Evolutionary conservation across 1,284 basidiomycete genomes (phyloP), one percentile per base, ranked within the genome.

Genomic region (Sphagnurus paluster): DNA sequence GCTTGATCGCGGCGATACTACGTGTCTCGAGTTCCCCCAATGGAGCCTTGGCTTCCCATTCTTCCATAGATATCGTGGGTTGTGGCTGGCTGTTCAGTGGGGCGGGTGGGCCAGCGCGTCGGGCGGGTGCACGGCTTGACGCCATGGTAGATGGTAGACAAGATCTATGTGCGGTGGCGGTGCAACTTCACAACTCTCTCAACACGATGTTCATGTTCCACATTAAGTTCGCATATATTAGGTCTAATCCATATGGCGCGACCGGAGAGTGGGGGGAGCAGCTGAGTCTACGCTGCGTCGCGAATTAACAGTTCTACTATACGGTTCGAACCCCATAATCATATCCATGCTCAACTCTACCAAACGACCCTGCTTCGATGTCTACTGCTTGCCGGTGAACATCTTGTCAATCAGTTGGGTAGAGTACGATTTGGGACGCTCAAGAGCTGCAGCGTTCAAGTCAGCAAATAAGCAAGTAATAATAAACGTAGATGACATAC

Each of bases 351-450:
- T n/a, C n/a, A n/a, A n/a, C n/a, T n/a, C n/a, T n/a, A n/a, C n/a
- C n/a, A n/a, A n/a, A n/a, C n/a, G n/a, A n/a, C n/a, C n/a, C n/a
- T n/a, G n/a, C n/a, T n/a, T 21, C 24, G 16, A 24, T 21, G 25
- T 44, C 46, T 50, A 53, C 42, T 50, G 57, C 69, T 77, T 80
- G 59, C 72, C 70, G 58, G 71, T 71, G 66, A 90, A 91, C 56
- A 90, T 87, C 62, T 83, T 82, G 58, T 84, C 74, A 66, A 91
- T 90, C 26, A 82, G 83, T 16, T 70, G 77, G 39, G 79, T 89
- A 19, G 87, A 91, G 68, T 90, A 91, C 17, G 89, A 92, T 73
- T 93, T 93, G 53, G 90, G 90, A 33, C 90, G 80, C 66, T 93
- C 90, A 36, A 93, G 79, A 55, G 90, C 85, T 88, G 50, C n/a